Evolutionary conservation across 164 flowering plant species (phyloP).

Genomic region (Chimonanthus salicifolius): DNA sequence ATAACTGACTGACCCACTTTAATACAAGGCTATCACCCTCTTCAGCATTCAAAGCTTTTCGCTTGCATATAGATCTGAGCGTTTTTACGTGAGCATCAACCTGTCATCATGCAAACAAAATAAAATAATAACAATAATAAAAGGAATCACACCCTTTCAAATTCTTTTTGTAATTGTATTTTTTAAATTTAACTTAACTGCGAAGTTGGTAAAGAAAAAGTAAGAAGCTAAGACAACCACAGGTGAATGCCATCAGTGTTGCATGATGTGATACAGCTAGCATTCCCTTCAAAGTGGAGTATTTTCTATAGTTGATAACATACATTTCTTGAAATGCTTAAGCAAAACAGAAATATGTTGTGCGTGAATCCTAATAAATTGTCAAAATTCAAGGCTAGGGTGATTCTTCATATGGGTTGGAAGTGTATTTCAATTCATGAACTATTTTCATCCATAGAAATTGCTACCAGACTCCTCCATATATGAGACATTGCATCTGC

Average conservation of each 20-base stretch:
- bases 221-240: not conserved
- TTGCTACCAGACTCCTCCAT: not conserved
- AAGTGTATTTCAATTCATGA: not conserved
- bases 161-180: no score
- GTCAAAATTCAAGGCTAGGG: not conserved
- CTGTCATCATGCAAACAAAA: constrained; percentile 24
- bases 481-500: not conserved
- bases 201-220: not conserved
- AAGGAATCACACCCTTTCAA: not conserved
- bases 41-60: constrained; percentile 48
- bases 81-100: constrained; percentile 94
- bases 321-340: not conserved
- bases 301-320: no score
- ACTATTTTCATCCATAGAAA: not conserved
- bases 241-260: not conserved
- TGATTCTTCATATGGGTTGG: not conserved
- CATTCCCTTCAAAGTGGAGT: not conserved
- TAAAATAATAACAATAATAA: no score
- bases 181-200: not conserved
- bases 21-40: constrained; percentile 69
- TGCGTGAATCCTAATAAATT: not conserved
- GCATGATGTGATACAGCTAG: not conserved
- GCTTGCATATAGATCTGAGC: constrained; percentile 75
- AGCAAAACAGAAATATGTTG: not conserved
- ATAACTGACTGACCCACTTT: constrained; percentile 59